Conservation (phyloP, 768 basidiomycete species). For the Leccinum subtestaceum region DNA sequence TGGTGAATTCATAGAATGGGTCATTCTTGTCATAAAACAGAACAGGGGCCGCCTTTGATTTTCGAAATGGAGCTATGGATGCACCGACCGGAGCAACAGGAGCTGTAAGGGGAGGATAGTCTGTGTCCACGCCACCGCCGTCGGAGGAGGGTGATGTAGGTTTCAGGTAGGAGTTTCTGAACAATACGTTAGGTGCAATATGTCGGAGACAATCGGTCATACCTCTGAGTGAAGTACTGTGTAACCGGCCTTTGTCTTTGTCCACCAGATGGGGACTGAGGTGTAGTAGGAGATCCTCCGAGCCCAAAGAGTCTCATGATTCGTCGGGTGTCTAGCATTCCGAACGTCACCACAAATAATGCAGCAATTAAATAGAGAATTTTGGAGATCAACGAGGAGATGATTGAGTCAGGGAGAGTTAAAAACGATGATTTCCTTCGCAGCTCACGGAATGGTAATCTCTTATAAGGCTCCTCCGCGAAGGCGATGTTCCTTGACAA, state of each 20-base stretch:
- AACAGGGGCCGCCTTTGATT: slow-evolving; percentile 37
- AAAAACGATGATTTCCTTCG: slow-evolving; percentile 12
- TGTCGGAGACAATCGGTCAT: neutral
- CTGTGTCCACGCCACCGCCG: slow-evolving; percentile 8
- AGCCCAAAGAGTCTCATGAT: slow-evolving; percentile 34
- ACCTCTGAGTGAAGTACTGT: slow-evolving; percentile 26
- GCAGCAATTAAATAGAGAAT: slow-evolving; percentile 27
- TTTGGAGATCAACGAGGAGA: slow-evolving; percentile 16
- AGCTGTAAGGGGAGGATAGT: slow-evolving; percentile 35
- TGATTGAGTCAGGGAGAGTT: slow-evolving; percentile 14
- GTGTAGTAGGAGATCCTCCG: slow-evolving; percentile 26
- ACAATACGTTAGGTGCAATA: neutral
- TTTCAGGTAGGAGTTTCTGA: slow-evolving; percentile 17
- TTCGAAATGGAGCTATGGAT: slow-evolving; percentile 29
- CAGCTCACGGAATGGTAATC: slow-evolving; percentile 12
- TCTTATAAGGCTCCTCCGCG: slow-evolving; percentile 25
- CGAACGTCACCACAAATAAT: slow-evolving; percentile 21
- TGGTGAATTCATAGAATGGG: slow-evolving; percentile 70
- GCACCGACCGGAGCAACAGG: slow-evolving; percentile 28
- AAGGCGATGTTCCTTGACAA: slow-evolving; percentile 29
- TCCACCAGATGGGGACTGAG: slow-evolving; percentile 19
- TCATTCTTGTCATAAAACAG: slow-evolving; percentile 64
- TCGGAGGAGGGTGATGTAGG: slow-evolving; percentile 5
- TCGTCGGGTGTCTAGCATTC: slow-evolving; percentile 33
- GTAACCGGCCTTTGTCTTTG: slow-evolving; percentile 24